Conservation (phyloP, 2,329 filamentous ascomycete genomes). For the Xylaria sp. region DNA sequence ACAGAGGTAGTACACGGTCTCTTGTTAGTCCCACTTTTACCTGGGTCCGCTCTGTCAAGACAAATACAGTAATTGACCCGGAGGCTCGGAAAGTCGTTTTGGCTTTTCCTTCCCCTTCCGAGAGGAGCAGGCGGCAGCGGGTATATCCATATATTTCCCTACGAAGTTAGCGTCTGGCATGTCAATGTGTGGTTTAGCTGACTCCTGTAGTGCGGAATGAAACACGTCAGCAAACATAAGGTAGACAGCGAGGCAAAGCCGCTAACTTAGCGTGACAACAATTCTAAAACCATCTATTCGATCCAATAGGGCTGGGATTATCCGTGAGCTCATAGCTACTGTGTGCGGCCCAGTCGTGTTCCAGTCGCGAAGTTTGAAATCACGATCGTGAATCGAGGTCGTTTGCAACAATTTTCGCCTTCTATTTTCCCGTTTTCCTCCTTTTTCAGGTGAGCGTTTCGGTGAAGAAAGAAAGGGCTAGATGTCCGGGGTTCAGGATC, state of each 20-base stretch:
- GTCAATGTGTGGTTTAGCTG: not conserved
- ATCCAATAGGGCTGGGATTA: not conserved
- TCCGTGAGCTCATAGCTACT: not conserved
- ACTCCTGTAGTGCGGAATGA: not conserved
- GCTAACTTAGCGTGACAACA: not conserved
- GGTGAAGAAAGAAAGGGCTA: not conserved
- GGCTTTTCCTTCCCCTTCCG: not conserved
- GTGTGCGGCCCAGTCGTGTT: not conserved
- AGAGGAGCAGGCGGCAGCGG: not conserved
- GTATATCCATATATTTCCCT: not conserved
- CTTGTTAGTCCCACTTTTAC: not conserved
- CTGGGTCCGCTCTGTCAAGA: not conserved
- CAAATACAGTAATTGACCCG: not conserved
- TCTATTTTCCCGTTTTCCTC: too few species aligned
- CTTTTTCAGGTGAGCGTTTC: not conserved
- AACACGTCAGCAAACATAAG: constrained; percentile 1
- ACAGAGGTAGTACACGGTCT: not conserved
- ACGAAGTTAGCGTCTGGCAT: not conserved
- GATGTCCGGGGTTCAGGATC: not conserved
- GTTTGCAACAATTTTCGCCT: not conserved
- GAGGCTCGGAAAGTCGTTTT: not conserved
- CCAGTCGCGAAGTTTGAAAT: not conserved
- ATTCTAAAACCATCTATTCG: not conserved
- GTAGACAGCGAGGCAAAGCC: not conserved
- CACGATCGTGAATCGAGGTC: not conserved